Evolutionary conservation across 805 yeast genomes (phyloP).

Genomic region (Saturnispora sekii): DNA sequence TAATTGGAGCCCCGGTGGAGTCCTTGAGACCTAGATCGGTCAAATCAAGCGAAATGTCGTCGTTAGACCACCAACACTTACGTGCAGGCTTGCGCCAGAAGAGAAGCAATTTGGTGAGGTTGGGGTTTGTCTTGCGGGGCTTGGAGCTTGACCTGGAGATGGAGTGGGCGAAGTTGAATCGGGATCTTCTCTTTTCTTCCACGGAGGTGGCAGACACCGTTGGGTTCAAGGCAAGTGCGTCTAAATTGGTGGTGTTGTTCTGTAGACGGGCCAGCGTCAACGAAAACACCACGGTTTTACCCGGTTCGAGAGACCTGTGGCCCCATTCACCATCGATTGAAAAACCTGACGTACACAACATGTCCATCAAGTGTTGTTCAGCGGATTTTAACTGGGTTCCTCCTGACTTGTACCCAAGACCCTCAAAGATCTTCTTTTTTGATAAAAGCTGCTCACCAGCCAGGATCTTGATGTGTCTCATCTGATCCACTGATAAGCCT

Average conservation of each 20-base stretch:
- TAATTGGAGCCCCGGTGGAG: slow-evolving; percentile 20
- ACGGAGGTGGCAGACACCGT: slow-evolving; percentile 14
- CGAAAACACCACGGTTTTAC: slow-evolving; percentile 78
- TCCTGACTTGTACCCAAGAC: slow-evolving; percentile 53
- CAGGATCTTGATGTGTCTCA: slow-evolving; percentile 57
- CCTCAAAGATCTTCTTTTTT: slow-evolving; percentile 62
- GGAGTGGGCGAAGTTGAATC: slow-evolving; percentile 51
- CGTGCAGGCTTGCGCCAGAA: slow-evolving; percentile 98
- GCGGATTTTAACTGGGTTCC: slow-evolving; percentile 65
- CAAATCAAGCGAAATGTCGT: slow-evolving; percentile 37
- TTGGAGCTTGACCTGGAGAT: slow-evolving; percentile 33
- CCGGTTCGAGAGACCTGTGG: slow-evolving; percentile 76
- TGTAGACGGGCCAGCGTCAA: slow-evolving; percentile 59
- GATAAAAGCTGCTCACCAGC: slow-evolving; percentile 60
- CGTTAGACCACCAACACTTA: slow-evolving; percentile 96
- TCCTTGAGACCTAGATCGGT: slow-evolving; percentile 19
- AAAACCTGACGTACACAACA: slow-evolving; percentile 90
- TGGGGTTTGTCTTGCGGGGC: slow-evolving; percentile 27
- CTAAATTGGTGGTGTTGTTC: slow-evolving; percentile 15
- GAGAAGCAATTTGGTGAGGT: slow-evolving; percentile 54
- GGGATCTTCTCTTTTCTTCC: slow-evolving; percentile 27
- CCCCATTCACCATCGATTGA: slow-evolving; percentile 69
- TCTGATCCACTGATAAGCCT: slow-evolving; percentile 46
- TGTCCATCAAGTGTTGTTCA: slow-evolving; percentile 87
- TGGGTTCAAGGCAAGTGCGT: slow-evolving; percentile 20